Percentiles rank a stretch among this genome's conserved stretches.
These are phyloP conservation scores for Tuber indicum DNA, from an alignment of 495 filamentous ascomycete genomes.

Conservation along the genomic window DNA sequence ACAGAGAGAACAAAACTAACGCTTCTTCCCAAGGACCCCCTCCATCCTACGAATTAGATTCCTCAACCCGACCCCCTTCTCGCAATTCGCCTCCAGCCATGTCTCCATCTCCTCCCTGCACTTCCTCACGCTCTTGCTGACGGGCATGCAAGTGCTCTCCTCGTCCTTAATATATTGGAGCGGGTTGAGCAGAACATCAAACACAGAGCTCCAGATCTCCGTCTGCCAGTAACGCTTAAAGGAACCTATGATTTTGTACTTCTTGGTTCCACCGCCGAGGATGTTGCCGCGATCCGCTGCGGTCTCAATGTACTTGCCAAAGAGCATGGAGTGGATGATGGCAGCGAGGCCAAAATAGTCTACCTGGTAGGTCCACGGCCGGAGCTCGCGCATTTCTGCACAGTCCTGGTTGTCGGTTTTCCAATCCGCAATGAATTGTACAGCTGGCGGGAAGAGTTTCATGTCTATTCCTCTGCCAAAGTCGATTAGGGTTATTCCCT, in stretches of 20 bases:
- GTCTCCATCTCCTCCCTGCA: slow-evolving; percentile 73
- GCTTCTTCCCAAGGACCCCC: slow-evolving; percentile 47
- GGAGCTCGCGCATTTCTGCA: slow-evolving; percentile 83
- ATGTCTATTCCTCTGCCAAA: slow-evolving; percentile 95
- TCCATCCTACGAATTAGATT: slow-evolving; percentile 62
- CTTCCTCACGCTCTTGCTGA: slow-evolving; percentile 57
- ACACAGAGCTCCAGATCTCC: slow-evolving; percentile 76
- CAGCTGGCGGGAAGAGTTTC: slow-evolving; percentile 65
- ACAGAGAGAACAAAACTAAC: slow-evolving; percentile 3
- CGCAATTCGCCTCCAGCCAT: slow-evolving; percentile 73
- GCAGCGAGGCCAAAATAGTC: slow-evolving; percentile 90
- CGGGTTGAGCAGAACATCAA: slow-evolving; percentile 84
- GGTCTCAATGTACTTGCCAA: slow-evolving; percentile 91
- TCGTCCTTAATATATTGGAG: slow-evolving; percentile 55
- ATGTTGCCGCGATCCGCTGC: slow-evolving; percentile 49
- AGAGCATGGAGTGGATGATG: slow-evolving; percentile 76
- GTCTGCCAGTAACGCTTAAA: slow-evolving; percentile 94
- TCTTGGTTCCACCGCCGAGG: slow-evolving; percentile 51
- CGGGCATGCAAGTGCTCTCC: slow-evolving; percentile 57
- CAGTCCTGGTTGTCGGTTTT: slow-evolving; percentile 76
- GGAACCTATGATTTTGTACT: slow-evolving; percentile 64
- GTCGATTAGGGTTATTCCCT: slow-evolving; percentile 83
- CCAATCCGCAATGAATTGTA: slow-evolving; percentile 94
- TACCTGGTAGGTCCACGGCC: slow-evolving; percentile 93
- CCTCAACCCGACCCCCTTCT: slow-evolving; percentile 73